phyloP scores from a whole-genome alignment of 192 early-diverging fungal species.

The Coemansia sp. region DNA sequence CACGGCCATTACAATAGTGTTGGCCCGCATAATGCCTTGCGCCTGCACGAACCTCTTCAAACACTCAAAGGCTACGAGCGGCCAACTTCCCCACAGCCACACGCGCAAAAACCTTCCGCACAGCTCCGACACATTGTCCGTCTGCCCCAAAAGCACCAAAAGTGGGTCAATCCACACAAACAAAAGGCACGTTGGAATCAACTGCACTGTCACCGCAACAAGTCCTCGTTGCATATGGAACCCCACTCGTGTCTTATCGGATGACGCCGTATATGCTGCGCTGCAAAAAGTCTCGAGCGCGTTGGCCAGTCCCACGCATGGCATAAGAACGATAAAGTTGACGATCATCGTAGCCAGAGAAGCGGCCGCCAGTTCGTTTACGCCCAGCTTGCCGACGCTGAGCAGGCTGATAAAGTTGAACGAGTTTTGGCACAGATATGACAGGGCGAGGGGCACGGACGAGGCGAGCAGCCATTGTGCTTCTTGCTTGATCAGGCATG shows the following conservation, averaged over 20 bases:
- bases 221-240: slow-evolving; percentile 47
- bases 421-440: slow-evolving; percentile 67
- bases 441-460: slow-evolving; percentile 57
- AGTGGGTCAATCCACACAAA: slow-evolving; percentile 57
- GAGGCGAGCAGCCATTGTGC: slow-evolving; percentile 37
- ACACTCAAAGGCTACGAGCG: slow-evolving; percentile 79
- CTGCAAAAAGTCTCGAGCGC: slow-evolving; percentile 49
- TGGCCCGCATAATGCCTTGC: slow-evolving; percentile 90
- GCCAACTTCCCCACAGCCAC: slow-evolving; percentile 74
- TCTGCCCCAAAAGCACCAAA: slow-evolving; percentile 72
- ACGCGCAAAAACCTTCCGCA: slow-evolving; percentile 68
- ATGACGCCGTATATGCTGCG: slow-evolving; percentile 41
- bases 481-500: slow-evolving; percentile 18
- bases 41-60: slow-evolving; percentile 83
- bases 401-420: slow-evolving; percentile 66
- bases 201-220: slow-evolving; percentile 41
- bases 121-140: slow-evolving; percentile 66
- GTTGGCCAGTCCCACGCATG: slow-evolving; percentile 64
- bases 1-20: slow-evolving; percentile 37
- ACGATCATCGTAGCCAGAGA: slow-evolving; percentile 70
- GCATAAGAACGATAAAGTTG: slow-evolving; percentile 66
- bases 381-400: slow-evolving; percentile 62
- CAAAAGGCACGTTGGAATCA: slow-evolving; percentile 23
- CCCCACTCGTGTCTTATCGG: slow-evolving; percentile 46
- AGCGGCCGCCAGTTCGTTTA: slow-evolving; percentile 67